Evolutionary conservation across 805 yeast genomes (phyloP).

Genomic region (Pichia pseudocactophila): DNA sequence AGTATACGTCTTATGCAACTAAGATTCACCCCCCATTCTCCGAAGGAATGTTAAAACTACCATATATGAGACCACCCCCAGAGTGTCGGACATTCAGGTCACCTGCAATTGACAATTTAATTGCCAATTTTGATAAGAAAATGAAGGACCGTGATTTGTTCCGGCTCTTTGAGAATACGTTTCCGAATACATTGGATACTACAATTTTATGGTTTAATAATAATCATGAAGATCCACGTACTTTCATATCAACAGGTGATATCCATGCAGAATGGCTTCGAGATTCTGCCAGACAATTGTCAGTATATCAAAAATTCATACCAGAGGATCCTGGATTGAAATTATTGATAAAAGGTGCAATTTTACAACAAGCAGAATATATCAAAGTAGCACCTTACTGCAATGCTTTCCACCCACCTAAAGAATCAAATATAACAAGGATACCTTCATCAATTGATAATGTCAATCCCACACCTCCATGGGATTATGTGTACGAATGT

Average conservation of each 20-base stretch:
- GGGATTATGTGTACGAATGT: slow-evolving; percentile 74
- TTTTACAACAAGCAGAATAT: slow-evolving; percentile 65
- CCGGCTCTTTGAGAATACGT: slow-evolving; percentile 67
- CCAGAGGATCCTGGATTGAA: slow-evolving; percentile 40
- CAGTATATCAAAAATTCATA: slow-evolving; percentile 61
- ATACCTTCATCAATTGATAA: slow-evolving; percentile 49
- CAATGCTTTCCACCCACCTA: slow-evolving; percentile 88
- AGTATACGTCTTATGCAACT: slow-evolving; percentile 54
- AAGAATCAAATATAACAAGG: slow-evolving; percentile 36
- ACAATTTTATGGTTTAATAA: slow-evolving; percentile 64
- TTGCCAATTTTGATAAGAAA: slow-evolving; percentile 40
- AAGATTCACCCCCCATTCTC: slow-evolving; percentile 48
- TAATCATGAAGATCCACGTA: slow-evolving; percentile 33
- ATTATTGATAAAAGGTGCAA: slow-evolving; percentile 64
- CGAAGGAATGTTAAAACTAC: slow-evolving; percentile 44
- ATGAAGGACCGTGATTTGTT: slow-evolving; percentile 59
- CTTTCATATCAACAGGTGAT: slow-evolving; percentile 86
- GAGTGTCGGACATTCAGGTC: slow-evolving; percentile 69
- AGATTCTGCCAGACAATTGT: slow-evolving; percentile 76
- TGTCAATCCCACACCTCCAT: slow-evolving; percentile 64
- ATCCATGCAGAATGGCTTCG: slow-evolving; percentile 91
- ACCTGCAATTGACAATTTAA: slow-evolving; percentile 48
- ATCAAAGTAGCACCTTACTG: slow-evolving; percentile 66
- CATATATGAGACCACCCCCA: slow-evolving; percentile 68
- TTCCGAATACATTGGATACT: slow-evolving; percentile 85